Base-by-base conservation (phyloP, 192 early-diverging fungal species). In the Chytriomyces sp. region DNA sequence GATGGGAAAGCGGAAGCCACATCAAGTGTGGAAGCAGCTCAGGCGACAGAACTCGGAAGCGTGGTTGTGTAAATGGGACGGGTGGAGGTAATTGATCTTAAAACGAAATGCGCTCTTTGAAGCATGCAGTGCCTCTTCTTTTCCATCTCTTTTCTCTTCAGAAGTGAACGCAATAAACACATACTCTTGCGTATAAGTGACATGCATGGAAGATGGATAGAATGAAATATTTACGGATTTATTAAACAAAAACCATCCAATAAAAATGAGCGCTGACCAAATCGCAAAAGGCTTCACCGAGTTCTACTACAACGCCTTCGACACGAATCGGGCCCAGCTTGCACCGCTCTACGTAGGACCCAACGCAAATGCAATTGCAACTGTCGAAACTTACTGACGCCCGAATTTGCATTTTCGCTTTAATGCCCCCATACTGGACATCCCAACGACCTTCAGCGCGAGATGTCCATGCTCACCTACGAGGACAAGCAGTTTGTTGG, bases 241-340 rank as follows among this genome's bases (percentile, higher is more conserved):
- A 57, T 57, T 13, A 57, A 20, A 57, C 0, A 57, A 57, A 57
- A 57, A 13, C 3, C 53, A 13, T 57, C 53, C 16, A 2, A 3
- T 20, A 28, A 68, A n/a, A 10, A 71, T 71, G 69, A n/a, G 49
- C 8, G 69, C 61, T 10, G 73, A 75, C 47, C 45, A 45, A 66
- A 71, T 90, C 82, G 94, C 91, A 35, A 87, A 91, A 74, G 81
- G 88, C 80, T 97, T 98, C 84, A 84, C 86, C 65, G 85, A 91
- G 4, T 98, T 80, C 81, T 98, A 98, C 89, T 98, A 98, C 85
- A 62, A 86, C 67, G 88, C 90, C 13, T 98, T 98, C 82, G 95
- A 95, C 81, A 16, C 72, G 28, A 85, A 93, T 83, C 90, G 95
- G 65, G 66, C 70, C 5, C 74, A 75, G 0, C 87, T 98, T 49